Evolutionary conservation across 169 alveolate species (phyloP).

Genomic region (Besnoitia besnoiti): DNA sequence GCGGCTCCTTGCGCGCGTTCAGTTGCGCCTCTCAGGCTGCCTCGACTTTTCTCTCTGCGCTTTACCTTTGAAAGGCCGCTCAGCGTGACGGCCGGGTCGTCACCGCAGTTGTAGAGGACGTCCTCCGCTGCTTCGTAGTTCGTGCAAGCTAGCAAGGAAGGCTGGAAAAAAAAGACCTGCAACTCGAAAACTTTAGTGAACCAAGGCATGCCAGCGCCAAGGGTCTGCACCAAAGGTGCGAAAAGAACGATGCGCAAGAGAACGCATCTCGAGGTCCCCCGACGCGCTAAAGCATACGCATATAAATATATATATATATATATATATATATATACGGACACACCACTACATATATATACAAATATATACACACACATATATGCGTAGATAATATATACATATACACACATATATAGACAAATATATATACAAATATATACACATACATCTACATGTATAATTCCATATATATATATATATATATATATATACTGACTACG

Average conservation of each 20-base stretch:
- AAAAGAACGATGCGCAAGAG: neutral
- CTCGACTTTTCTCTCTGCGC: neutral
- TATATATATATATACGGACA: too few species aligned
- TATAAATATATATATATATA: too few species aligned
- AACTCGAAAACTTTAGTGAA: neutral
- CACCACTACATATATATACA: too few species aligned
- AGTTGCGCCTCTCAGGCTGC: neutral
- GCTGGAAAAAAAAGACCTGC: neutral
- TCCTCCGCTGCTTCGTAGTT: conserved; percentile 7
- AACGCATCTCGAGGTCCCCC: neutral
- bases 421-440: too few species aligned
- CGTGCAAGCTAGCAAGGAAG: neutral
- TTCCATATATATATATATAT: too few species aligned
- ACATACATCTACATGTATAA: too few species aligned
- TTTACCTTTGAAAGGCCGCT: neutral
- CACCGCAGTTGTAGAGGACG: conserved; percentile 32
- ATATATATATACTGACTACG: too few species aligned
- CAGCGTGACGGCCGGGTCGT: neutral
- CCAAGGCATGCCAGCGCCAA: neutral
- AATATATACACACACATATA: neutral
- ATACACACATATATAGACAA: too few species aligned
- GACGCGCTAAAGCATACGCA: too few species aligned
- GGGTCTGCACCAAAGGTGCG: too few species aligned
- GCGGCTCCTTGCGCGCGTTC: too few species aligned
- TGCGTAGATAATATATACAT: too few species aligned